Conservation (phyloP, 2,329 filamentous ascomycete genomes). For the Cyclaneusma minus region DNA sequence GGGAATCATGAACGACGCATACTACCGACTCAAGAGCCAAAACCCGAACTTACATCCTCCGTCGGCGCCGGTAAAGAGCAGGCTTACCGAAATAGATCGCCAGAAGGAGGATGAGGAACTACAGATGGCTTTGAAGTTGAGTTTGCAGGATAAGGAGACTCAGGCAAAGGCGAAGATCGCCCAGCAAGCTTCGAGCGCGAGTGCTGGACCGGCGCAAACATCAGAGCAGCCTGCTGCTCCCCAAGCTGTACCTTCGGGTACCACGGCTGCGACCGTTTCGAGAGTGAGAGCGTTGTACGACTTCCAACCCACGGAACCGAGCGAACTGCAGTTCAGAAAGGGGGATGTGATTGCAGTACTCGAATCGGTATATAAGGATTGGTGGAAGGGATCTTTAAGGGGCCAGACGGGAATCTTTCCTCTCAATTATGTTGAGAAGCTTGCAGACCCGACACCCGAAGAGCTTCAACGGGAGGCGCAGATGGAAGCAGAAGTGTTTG, state of each 20-base stretch:
- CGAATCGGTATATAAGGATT: slow-evolving; percentile 97
- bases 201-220: slow-evolving; percentile 22
- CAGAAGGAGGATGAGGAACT: slow-evolving; percentile 95
- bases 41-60: slow-evolving; percentile 85
- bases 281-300: slow-evolving; percentile 87
- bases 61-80: slow-evolving; percentile 83
- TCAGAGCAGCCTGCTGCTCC: slow-evolving; percentile 23
- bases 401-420: slow-evolving; percentile 97
- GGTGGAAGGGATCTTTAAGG: slow-evolving; percentile 93
- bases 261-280: slow-evolving; percentile 90
- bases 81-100: slow-evolving; percentile 77
- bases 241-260: slow-evolving; percentile 58
- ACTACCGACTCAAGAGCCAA: slow-evolving; percentile 65
- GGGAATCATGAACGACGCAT: slow-evolving; percentile 95
- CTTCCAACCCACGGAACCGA: slow-evolving; percentile 84
- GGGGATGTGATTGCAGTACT: slow-evolving; percentile 94
- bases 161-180: slow-evolving; percentile 31
- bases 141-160: slow-evolving; percentile 70
- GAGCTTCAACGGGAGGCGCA: slow-evolving; percentile 91
- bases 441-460: slow-evolving; percentile 85
- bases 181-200: slow-evolving; percentile 18
- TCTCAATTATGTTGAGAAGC: slow-evolving; percentile 95
- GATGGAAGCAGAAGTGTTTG: slow-evolving; percentile 76
- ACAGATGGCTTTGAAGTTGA: slow-evolving; percentile 88
- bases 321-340: slow-evolving; percentile 90